Evolutionary conservation across 805 yeast genomes (phyloP), one percentile per base, ranked within the genome.

Genomic region (Lachancea sp.): DNA sequence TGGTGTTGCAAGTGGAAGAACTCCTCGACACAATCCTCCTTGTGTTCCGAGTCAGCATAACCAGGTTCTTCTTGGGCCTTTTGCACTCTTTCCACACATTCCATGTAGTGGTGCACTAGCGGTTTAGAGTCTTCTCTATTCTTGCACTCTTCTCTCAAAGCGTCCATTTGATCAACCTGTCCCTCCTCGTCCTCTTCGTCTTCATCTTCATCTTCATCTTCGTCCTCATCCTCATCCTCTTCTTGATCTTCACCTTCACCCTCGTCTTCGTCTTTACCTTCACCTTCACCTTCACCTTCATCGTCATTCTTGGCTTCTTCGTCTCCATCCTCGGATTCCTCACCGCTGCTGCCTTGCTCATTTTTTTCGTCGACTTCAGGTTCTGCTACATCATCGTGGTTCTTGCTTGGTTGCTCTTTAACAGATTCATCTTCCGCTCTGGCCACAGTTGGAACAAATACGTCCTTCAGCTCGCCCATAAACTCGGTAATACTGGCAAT

Each of bases 21-120:
- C 70, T 90, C 98, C 70, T 90, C 97, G 47, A 90, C 83, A 75
- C 98, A 90, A 70, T 90, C 97, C 73, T 90, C 98, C 70, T 90
- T 90, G 74, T 86, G 74, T 8, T 72, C 79, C 56, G 75, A 76
- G 44, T 83, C 80, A 21, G 68, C 96, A 64, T 90, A 89, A 54
- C 72, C 95, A 52, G 76, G 83, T 60, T 85, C 89, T 70, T 88
- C 86, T 72, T 72, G 75, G 55, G 80, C 95, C 64, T 80, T 77
- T 50, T 92, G 79, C 50, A 90, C 97, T 73, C 97, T 87, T 70
- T 85, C 97, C 45, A 80, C 80, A 76, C 98, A 90, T 69, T 89
- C 96, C 48, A 83, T 80, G 69, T 82, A 88, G 69, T 89, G 97
- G 69, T 89, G 96, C 56, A 77, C 76, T 64, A 74, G 74, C 50